Conservation (phyloP, 108 stramenopile genomes). For the Cyclotella sp. region DNA sequence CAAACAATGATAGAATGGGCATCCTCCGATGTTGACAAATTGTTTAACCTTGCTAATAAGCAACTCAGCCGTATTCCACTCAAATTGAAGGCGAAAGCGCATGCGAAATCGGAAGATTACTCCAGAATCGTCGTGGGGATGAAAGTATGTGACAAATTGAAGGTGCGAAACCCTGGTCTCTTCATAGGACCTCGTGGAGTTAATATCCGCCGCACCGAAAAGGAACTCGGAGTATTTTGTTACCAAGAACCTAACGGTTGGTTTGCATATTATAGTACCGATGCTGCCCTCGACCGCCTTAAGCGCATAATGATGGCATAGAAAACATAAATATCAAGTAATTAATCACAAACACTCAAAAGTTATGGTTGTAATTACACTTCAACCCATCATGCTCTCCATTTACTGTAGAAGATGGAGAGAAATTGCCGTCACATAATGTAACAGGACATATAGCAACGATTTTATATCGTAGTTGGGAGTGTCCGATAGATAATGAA, state of each 20-base stretch:
- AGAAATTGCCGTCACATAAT: too few relatives aligned
- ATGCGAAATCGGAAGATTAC: slow-evolving; percentile 24
- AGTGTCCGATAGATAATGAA: too few relatives aligned
- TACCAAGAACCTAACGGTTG: slow-evolving; percentile 1
- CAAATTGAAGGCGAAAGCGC: slow-evolving; percentile 6
- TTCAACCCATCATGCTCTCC: too few relatives aligned
- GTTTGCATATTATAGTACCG: slow-evolving; percentile 9
- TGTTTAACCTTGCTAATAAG: slow-evolving; percentile 31
- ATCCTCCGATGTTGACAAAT: slow-evolving; percentile 35
- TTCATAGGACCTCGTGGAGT: slow-evolving; percentile 48
- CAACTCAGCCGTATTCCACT: slow-evolving; percentile 26
- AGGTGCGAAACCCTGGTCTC: slow-evolving; percentile 18
- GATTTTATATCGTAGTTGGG: too few relatives aligned
- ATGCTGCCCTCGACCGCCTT: neutral
- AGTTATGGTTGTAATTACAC: too few relatives aligned
- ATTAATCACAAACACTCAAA: too few relatives aligned
- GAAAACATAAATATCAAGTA: too few relatives aligned
- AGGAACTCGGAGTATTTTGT: slow-evolving; percentile 10
- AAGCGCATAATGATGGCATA: neutral
- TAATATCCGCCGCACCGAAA: slow-evolving; percentile 40
- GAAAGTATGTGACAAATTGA: slow-evolving; percentile 24
- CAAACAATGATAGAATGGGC: slow-evolving; percentile 33
- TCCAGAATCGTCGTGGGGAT: slow-evolving; percentile 14
- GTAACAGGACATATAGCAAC: too few relatives aligned
- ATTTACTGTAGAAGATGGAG: too few relatives aligned